Base-by-base conservation (phyloP, 1,284 basidiomycete species). In the Pseudomicrostroma phylloplanum region DNA sequence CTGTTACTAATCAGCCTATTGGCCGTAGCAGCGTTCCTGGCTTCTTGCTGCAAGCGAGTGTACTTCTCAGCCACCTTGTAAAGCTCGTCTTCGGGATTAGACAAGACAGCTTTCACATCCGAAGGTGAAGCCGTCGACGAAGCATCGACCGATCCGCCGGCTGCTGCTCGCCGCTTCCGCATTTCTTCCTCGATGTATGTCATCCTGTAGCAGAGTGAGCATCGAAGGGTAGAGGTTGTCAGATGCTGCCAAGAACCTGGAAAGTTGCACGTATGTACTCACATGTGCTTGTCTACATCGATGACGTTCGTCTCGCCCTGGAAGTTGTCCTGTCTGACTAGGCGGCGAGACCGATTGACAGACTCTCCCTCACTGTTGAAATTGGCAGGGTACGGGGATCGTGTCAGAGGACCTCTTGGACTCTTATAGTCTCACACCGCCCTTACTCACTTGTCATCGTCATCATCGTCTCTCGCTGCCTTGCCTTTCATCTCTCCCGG, bases 201-300 rank as follows among this genome's bases (percentile, higher is more conserved):
- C 90, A 97, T 92, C 93, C 92, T 96, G 73, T 0, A 40, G 23
- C 23, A 9, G 9, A n/a, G 19, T n/a, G 9, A 13, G 17, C 39
- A 25, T 12, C 36, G 6, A 36, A 49, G 19, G 13, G 39, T 2
- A 1, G 11, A 36, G 61, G 54, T 41, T 57, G 56, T 30, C 56
- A 9, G 57, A 42, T 40, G 48, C 43, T 17, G 15, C 15, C 3
- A 48, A 6, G 43, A 3, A 12, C 6, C 17, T 12, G 17, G 6
- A 13, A 48, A 4, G 43, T 6, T 3, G 43, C 12, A 3, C 30
- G 30, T 48, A 3, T 21, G 43, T 26, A 79, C 89, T 65, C 63
- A 93, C 93, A 97, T 97, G 77, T 97, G 94, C 76, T 96, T 96
- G 81, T 98, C 93, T 6, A 96, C 92, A 75, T 96, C 93, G 12